Percentiles rank a stretch among this genome's conserved stretches.
Evolutionary conservation across 2,329 filamentous ascomycete genomes (phyloP).

Genomic region (Orbilia blumenaviensis): DNA sequence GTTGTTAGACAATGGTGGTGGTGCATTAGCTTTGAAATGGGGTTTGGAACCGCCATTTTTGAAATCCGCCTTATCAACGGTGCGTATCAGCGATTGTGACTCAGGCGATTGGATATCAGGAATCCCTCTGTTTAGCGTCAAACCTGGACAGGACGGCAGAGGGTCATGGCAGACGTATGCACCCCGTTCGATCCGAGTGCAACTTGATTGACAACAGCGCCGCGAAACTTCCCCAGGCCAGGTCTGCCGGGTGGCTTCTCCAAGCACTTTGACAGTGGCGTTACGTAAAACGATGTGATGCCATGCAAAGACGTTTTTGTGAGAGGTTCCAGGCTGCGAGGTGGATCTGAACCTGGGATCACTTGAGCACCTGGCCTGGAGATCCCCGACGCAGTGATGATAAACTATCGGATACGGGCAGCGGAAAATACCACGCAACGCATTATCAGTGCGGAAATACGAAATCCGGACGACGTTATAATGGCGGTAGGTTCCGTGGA

Average conservation of each 20-base stretch:
- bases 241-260: conserved; percentile 2
- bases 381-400: background rate
- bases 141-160: conserved; percentile 3
- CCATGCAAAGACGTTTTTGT: conserved; percentile 10
- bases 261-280: conserved; percentile 8
- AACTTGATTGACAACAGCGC: background rate
- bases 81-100: conserved; percentile 13
- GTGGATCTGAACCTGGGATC: conserved; percentile 7
- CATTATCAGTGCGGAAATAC: background rate
- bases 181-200: conserved; percentile 8
- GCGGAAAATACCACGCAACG: conserved; percentile 20
- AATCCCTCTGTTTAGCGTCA: conserved; percentile 6
- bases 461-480: background rate
- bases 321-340: conserved; percentile 8
- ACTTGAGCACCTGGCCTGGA: conserved; percentile 3
- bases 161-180: conserved; percentile 12
- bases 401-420: background rate
- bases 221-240: background rate
- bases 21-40: conserved; percentile 8
- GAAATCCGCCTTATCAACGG: conserved; percentile 32
- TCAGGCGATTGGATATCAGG: conserved; percentile 14
- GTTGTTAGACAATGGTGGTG: background rate
- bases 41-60: conserved; percentile 16
- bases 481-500: background rate
- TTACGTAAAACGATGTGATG: conserved; percentile 22